Base-by-base conservation (phyloP, 108 stramenopile species). In the Nitzschia sp. region DNA sequence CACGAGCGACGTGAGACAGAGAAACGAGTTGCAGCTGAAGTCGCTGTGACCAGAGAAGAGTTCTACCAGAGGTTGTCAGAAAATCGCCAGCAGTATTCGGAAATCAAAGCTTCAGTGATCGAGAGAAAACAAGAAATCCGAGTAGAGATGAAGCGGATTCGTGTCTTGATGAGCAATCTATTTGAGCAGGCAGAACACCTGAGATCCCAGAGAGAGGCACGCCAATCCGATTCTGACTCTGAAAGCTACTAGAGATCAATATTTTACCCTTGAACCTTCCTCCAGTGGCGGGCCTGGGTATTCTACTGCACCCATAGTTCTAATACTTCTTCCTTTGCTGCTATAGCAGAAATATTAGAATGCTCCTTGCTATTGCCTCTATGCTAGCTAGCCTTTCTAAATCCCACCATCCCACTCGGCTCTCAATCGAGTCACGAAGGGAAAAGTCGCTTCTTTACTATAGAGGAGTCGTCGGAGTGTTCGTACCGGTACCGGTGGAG, bases 101-200 rank as follows among this genome's bases (percentile, higher is more conserved):
- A 76, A 33, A 72, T 80, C 50, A 76, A 76, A 60, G 71, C 80
- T 15, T 52, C n/a, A 1, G 31, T 80, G 0, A 36, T 69, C 1
- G 71, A 80, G 58, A 35, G 70, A 25, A 81, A 75, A 54, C 21
- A 54, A n/a, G 85, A 80, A 50, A 85, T 85, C 59, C 32, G 36
- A 23, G 73, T 44, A 26, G 85, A 85, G 69, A 82, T 85, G 81
- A 81, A 73, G 17, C 67, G 78, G 30, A 65, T 85, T 26, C 79
- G 79, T 47, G 44, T 63, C 25, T 63, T 85, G 16, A 67, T 84
- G 48, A 76, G 73, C 16, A 78, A 80, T 71, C 60, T 87, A 0
- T 87, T 83, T 61, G 83, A 82, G 55, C 73, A 72, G 29, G 19
- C 38, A 41, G 38, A 41, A 13, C 38, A 41, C 6, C 13, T 41